Evolutionary conservation across 208 protist genomes (phyloP).

Genomic region (Acanthamoeba rhysodes): DNA sequence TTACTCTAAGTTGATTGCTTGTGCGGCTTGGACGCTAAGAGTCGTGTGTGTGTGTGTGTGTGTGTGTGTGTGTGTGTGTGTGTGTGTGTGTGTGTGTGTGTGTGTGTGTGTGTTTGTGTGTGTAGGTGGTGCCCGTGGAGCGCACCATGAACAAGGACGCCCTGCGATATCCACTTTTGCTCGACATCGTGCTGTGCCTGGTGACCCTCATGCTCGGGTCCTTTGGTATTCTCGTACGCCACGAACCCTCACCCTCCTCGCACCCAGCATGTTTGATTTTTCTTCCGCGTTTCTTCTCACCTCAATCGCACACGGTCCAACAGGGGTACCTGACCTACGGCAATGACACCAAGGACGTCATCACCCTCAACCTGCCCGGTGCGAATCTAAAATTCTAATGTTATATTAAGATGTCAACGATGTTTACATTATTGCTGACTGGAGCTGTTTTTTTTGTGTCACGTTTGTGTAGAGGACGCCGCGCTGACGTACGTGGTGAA

Average conservation of each 20-base stretch:
- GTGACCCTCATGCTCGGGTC: conserved; percentile 56
- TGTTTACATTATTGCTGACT: too few species aligned
- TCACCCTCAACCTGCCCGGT: conserved; percentile 55
- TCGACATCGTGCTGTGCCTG: conserved; percentile 7
- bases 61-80: too few species aligned
- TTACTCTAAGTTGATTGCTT: too few species aligned
- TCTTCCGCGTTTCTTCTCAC: not conserved
- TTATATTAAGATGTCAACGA: too few species aligned
- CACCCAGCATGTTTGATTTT: not conserved
- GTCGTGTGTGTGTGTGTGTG: not conserved
- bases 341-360: conserved; percentile 28
- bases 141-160: conserved; percentile 37
- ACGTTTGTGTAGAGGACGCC: not conserved
- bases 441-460: not conserved
- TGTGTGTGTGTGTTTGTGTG: too few species aligned
- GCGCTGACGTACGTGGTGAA: conserved; percentile 7
- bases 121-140: conserved; percentile 51
- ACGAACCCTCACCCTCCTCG: not conserved
- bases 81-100: too few species aligned
- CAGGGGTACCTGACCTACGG: conserved; percentile 44
- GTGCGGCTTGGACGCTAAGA: not conserved
- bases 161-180: not conserved
- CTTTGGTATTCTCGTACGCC: conserved; percentile 54
- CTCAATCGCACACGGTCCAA: not conserved
- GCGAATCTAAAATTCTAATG: not conserved